Evolutionary conservation across 768 basidiomycete species (phyloP).

Genomic region (Hypsizygus marmoreus): DNA sequence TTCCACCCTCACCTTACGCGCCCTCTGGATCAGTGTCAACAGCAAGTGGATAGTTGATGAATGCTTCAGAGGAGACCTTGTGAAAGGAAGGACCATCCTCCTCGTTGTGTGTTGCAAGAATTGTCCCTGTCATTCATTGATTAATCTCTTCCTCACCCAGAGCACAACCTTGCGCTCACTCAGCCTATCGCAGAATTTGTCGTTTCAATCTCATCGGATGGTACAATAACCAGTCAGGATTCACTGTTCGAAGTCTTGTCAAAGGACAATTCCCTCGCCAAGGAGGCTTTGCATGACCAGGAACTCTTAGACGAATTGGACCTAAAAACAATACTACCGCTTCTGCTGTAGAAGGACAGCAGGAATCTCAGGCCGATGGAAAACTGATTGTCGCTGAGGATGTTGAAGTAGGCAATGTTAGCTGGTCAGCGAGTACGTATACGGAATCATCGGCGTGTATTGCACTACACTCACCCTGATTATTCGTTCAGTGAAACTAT

Average conservation of each 20-base stretch:
- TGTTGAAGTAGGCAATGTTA: too few relatives aligned
- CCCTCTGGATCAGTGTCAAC: slow-evolving; percentile 42
- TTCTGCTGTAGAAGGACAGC: too few relatives aligned
- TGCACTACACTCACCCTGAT: too few relatives aligned
- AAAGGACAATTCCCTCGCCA: too few relatives aligned
- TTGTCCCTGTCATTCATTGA: background rate
- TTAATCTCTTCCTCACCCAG: slow-evolving; percentile 21
- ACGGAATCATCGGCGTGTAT: too few relatives aligned
- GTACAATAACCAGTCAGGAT: slow-evolving; percentile 50
- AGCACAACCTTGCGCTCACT: slow-evolving; percentile 52
- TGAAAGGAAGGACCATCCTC: slow-evolving; percentile 74
- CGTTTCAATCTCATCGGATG: slow-evolving; percentile 55
- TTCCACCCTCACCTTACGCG: background rate
- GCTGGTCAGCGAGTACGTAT: too few relatives aligned
- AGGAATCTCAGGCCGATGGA: too few relatives aligned
- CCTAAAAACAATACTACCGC: too few relatives aligned
- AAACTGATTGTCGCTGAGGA: too few relatives aligned
- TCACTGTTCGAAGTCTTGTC: slow-evolving; percentile 48
- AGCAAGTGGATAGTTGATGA: slow-evolving; percentile 80
- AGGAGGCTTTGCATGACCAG: too few relatives aligned
- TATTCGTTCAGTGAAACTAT: too few relatives aligned
- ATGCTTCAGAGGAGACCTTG: slow-evolving; percentile 79
- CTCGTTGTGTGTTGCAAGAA: slow-evolving; percentile 57
- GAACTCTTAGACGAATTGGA: too few relatives aligned
- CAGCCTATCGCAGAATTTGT: slow-evolving; percentile 55